These are phyloP conservation scores for Rosa persica DNA, from an alignment of 306 rosid genomes.

Conservation along the genomic window DNA sequence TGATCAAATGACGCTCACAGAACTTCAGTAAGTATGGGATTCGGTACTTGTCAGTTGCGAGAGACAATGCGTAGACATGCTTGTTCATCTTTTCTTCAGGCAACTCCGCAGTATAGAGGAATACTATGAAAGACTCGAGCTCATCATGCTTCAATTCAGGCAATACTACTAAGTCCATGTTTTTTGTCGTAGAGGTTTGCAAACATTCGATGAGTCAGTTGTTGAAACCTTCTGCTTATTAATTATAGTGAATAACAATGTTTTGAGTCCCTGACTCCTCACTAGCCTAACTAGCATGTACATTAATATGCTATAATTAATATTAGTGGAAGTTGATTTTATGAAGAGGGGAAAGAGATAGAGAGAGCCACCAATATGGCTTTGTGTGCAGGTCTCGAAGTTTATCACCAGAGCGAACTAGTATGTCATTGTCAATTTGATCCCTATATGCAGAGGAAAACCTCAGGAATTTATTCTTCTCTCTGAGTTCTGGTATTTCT, in stretches of 20 bases:
- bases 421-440: slow-evolving; percentile 61
- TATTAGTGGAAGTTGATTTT: background rate
- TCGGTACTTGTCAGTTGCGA: slow-evolving; percentile 71
- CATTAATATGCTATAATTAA: background rate
- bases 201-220: background rate
- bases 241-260: background rate
- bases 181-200: slow-evolving; percentile 10
- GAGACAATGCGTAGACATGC: slow-evolving; percentile 52
- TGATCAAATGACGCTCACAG: slow-evolving; percentile 46
- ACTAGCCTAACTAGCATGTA: too few relatives aligned
- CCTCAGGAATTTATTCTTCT: slow-evolving; percentile 45
- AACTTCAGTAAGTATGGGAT: slow-evolving; percentile 50
- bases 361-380: slow-evolving; percentile 36
- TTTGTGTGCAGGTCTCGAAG: slow-evolving; percentile 65
- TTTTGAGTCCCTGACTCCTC: too few relatives aligned
- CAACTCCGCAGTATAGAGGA: slow-evolving; percentile 57
- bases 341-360: background rate
- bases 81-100: slow-evolving; percentile 44
- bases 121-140: slow-evolving; percentile 57
- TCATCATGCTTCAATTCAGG: slow-evolving; percentile 58
- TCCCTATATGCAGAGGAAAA: slow-evolving; percentile 46
- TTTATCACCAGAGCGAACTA: slow-evolving; percentile 42
- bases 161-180: background rate
- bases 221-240: background rate
- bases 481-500: slow-evolving; percentile 32